phyloP scores from a whole-genome alignment of 208 protist species.

The Leishmania amazonensis region DNA sequence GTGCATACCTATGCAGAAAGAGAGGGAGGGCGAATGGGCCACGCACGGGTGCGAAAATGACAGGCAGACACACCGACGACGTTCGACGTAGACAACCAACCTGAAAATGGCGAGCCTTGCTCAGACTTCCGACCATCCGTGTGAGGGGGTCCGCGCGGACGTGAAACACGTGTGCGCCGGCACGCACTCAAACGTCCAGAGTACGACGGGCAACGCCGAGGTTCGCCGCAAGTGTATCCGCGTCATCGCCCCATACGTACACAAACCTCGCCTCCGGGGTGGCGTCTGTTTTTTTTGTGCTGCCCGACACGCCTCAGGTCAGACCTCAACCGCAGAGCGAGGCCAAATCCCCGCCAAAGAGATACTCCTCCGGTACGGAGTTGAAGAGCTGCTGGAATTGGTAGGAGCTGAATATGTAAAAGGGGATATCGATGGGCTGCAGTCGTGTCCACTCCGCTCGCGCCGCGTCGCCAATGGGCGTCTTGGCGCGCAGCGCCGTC shows the following conservation, averaged over 20 bases:
- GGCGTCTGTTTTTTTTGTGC: background rate
- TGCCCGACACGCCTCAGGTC: background rate
- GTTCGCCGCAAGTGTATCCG: background rate
- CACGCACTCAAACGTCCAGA: background rate
- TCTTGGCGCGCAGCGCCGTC: slow-evolving; percentile 78
- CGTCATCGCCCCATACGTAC: background rate
- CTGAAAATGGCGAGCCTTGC: background rate
- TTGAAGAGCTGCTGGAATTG: slow-evolving; percentile 85
- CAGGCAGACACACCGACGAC: background rate
- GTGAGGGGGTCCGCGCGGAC: background rate
- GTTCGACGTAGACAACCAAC: background rate
- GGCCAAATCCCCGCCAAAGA: slow-evolving; percentile 82
- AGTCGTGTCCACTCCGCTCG: slow-evolving; percentile 88
- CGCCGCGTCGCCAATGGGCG: slow-evolving; percentile 90
- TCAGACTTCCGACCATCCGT: background rate
- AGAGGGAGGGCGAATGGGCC: background rate
- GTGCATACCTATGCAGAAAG: no score
- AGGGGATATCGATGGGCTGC: slow-evolving; percentile 86
- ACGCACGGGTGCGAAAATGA: background rate
- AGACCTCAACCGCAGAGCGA: slow-evolving; percentile 53
- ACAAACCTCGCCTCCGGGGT: background rate
- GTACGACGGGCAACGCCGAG: background rate
- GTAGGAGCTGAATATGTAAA: slow-evolving; percentile 81
- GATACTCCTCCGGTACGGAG: slow-evolving; percentile 61
- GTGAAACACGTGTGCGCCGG: background rate